Evolutionary conservation across 2,329 filamentous ascomycete genomes (phyloP).

Genomic region (Colletotrichum sp.): DNA sequence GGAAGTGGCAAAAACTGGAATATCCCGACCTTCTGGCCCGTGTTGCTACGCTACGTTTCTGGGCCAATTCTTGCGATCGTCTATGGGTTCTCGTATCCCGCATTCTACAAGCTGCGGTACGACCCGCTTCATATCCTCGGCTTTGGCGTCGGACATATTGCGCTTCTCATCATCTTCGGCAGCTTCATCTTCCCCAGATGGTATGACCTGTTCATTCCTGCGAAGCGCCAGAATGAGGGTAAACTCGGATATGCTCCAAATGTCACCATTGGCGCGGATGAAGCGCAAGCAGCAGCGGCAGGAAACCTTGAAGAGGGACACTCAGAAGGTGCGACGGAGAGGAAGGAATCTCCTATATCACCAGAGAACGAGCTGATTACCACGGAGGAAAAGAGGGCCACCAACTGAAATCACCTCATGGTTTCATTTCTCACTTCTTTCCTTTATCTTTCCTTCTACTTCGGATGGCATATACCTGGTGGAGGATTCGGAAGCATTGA

Average conservation of each 20-base stretch:
- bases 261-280: slow-evolving; percentile 13
- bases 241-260: slow-evolving; percentile 29
- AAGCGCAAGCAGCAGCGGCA: slow-evolving; percentile 15
- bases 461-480: background rate
- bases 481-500: background rate
- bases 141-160: slow-evolving; percentile 51
- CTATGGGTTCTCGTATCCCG: slow-evolving; percentile 56
- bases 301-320: background rate
- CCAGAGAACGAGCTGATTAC: background rate
- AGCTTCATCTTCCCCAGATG: slow-evolving; percentile 59
- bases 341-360: background rate
- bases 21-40: slow-evolving; percentile 56
- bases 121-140: slow-evolving; percentile 57
- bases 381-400: background rate
- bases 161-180: slow-evolving; percentile 48
- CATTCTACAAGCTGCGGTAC: slow-evolving; percentile 50
- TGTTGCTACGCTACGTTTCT: slow-evolving; percentile 54
- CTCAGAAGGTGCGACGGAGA: background rate
- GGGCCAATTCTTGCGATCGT: slow-evolving; percentile 56
- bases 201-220: slow-evolving; percentile 57
- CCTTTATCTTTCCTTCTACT: background rate
- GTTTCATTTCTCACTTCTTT: background rate
- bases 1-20: slow-evolving; percentile 60
- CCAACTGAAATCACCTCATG: background rate
- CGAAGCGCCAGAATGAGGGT: slow-evolving; percentile 49